Evolutionary conservation across 2,329 filamentous ascomycete species (phyloP), one percentile per base, ranked within the genome.

Genomic region (Zymoseptoria brevis): DNA sequence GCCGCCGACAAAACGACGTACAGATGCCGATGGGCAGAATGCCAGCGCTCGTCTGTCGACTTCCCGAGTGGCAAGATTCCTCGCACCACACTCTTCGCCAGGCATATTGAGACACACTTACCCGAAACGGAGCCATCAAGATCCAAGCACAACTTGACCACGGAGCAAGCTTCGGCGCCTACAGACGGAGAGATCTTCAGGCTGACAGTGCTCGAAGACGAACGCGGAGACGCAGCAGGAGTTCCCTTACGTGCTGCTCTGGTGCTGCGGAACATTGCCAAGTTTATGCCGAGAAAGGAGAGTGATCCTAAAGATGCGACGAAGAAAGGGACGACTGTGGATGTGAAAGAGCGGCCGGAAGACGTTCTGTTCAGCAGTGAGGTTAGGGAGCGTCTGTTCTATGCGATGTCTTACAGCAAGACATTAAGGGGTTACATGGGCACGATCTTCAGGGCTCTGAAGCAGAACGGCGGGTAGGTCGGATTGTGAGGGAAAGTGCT

Each of bases 211-310:
- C 71, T 75, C 0, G 73, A 74, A 13, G 80, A 82, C 62, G 80
- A 82, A 64, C 70, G 71, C 4, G 71, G 69, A 26, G 78, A 90
- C 68, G 86, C 89, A 2, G 87, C 87, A 0, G 89, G 89, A 4
- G 86, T 93, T 41, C 88, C 89, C n/a, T 79, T 93, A 6, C 89
- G 87, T 57, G 87, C 88, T 2, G 86, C 88, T 13, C 79, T 93
- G 26, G 87, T 94, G 41, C 79, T 94, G 52, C 83, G 89, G 29
- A 94, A 94, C 70, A 83, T 94, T 61, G 89, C 89, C 11, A 74
- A 77, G 22, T 81, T 79, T 52, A 69, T 71, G 65, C 71, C 71
- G 6, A 64, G 66, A 58, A 51, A 56, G 4, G 50, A 64, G 19
- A 55, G 59, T 19, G 53, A 54, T 22, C 54, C 55, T 19, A 61